A percentile compares a stretch with the other conserved stretches of the same genome.
Evolutionary conservation across 768 basidiomycete species (phyloP).

Genomic region (Chiua virens): DNA sequence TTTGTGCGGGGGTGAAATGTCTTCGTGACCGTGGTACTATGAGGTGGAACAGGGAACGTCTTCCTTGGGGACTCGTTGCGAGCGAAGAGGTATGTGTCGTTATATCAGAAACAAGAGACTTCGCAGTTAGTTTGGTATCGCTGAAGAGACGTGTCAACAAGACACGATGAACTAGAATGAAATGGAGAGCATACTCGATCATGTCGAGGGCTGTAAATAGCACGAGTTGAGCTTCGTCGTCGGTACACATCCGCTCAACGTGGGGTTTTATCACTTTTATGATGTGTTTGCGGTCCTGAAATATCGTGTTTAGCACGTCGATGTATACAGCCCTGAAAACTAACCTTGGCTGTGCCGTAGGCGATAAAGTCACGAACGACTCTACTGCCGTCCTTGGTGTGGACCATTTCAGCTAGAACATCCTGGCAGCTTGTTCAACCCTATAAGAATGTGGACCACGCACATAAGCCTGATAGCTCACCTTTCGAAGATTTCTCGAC

Average conservation of each 20-base stretch:
- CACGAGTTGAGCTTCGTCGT: constrained; percentile 88
- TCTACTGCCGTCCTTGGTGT: constrained; percentile 89
- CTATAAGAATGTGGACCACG: not conserved
- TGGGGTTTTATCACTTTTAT: constrained; percentile 89
- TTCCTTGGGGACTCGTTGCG: constrained; percentile 66
- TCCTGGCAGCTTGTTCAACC: constrained; percentile 65
- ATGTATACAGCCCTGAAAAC: not conserved
- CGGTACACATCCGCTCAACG: constrained; percentile 81
- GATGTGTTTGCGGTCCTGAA: constrained; percentile 86
- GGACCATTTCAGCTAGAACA: constrained; percentile 86
- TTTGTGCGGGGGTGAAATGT: constrained; percentile 85
- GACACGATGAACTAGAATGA: not conserved
- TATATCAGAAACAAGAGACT: constrained; percentile 75
- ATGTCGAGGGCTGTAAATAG: constrained; percentile 89
- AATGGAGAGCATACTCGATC: constrained; percentile 63
- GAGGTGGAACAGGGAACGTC: constrained; percentile 80
- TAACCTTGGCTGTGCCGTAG: constrained; percentile 78
- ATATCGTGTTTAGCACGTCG: not conserved
- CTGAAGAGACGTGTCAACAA: constrained; percentile 38
- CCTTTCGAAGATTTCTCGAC: constrained; percentile 81
- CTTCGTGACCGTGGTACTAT: constrained; percentile 79
- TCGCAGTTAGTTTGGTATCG: constrained; percentile 87
- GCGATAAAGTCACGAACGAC: constrained; percentile 85
- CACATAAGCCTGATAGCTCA: constrained; percentile 26
- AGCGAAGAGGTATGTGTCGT: constrained; percentile 56